Percentiles rank a stretch among this genome's conserved stretches.
These are phyloP conservation scores for Phlebiopsis flavidoalba DNA, from an alignment of 768 basidiomycete genomes.

Conservation along the genomic window DNA sequence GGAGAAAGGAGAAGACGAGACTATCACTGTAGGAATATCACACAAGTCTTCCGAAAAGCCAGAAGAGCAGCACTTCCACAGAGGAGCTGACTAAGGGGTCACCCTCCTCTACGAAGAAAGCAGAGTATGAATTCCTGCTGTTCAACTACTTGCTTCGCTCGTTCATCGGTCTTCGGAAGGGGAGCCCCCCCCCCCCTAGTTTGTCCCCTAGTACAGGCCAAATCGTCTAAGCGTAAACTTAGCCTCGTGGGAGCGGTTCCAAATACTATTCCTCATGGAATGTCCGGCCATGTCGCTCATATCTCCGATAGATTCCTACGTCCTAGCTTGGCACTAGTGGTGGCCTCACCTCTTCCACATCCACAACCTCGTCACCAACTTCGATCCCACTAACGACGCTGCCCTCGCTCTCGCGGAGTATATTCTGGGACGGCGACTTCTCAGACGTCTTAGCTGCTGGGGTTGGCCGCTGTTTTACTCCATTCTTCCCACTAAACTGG, in stretches of 20 bases:
- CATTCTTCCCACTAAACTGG: constrained; percentile 47
- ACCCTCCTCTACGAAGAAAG: constrained; percentile 47
- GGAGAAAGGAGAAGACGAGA: constrained; percentile 13
- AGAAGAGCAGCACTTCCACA: constrained; percentile 37
- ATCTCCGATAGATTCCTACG: constrained; percentile 63
- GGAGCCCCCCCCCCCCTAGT: too few relatives aligned
- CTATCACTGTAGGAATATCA: not conserved
- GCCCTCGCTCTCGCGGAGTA: constrained; percentile 88
- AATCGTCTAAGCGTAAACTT: too few relatives aligned
- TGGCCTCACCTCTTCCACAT: constrained; percentile 19
- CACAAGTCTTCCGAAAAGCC: not conserved
- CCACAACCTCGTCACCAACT: constrained; percentile 10
- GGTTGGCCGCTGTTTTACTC: constrained; percentile 90
- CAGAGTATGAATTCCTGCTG: constrained; percentile 92
- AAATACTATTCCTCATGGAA: constrained; percentile 93
- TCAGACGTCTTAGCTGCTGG: constrained; percentile 96
- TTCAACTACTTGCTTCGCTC: constrained; percentile 93
- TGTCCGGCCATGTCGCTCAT: constrained; percentile 83
- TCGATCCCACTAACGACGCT: constrained; percentile 79
- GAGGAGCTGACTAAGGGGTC: constrained; percentile 38
- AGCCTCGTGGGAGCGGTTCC: too few relatives aligned
- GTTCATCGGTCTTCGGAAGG: too few relatives aligned
- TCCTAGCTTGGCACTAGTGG: constrained; percentile 32
- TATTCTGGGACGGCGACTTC: constrained; percentile 92
- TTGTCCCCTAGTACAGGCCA: too few relatives aligned